Percentiles rank a stretch among this genome's conserved stretches.
Evolutionary conservation across 768 basidiomycete species (phyloP).

Genomic region (Termitomyces sp.): DNA sequence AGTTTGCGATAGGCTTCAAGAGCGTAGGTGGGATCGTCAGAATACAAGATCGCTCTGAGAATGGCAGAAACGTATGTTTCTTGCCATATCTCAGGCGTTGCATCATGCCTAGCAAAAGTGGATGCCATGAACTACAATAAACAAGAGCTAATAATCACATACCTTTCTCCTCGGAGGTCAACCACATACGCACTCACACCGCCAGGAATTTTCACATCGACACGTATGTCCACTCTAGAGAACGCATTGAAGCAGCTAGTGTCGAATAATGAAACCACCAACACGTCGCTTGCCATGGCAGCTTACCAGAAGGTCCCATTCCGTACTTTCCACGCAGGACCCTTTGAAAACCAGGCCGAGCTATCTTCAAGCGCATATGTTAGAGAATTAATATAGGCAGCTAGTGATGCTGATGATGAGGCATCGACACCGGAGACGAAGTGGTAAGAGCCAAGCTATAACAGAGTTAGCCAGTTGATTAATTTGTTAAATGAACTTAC

Average conservation of each 20-base stretch:
- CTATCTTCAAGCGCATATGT: conserved; percentile 92
- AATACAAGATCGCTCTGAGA: conserved; percentile 88
- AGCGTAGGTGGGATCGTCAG: conserved; percentile 89
- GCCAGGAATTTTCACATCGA: conserved; percentile 98
- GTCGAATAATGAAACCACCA: background rate
- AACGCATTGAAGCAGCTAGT: conserved; percentile 95
- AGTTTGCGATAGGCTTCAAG: conserved; percentile 94
- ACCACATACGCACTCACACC: conserved; percentile 94
- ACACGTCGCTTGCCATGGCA: background rate
- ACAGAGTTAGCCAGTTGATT: background rate
- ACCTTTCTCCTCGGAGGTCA: conserved; percentile 93
- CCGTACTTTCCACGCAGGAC: conserved; percentile 83
- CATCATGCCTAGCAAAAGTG: conserved; percentile 62
- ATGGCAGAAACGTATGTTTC: conserved; percentile 96
- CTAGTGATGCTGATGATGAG: conserved; percentile 94
- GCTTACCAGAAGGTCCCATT: conserved; percentile 90
- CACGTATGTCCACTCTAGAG: conserved; percentile 91
- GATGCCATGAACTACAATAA: background rate
- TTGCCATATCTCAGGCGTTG: conserved; percentile 92
- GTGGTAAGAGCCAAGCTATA: conserved; percentile 91
- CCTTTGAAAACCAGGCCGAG: conserved; percentile 88
- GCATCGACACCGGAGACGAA: conserved; percentile 99
- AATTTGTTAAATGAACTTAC: conserved; percentile 42
- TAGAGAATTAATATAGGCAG: conserved; percentile 98
- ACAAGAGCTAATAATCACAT: conserved; percentile 22